A percentile compares a stretch with the other conserved stretches of the same genome.
These are phyloP conservation scores for Yamadazyma tumulicola DNA, from an alignment of 805 yeast genomes.

Conservation along the genomic window DNA sequence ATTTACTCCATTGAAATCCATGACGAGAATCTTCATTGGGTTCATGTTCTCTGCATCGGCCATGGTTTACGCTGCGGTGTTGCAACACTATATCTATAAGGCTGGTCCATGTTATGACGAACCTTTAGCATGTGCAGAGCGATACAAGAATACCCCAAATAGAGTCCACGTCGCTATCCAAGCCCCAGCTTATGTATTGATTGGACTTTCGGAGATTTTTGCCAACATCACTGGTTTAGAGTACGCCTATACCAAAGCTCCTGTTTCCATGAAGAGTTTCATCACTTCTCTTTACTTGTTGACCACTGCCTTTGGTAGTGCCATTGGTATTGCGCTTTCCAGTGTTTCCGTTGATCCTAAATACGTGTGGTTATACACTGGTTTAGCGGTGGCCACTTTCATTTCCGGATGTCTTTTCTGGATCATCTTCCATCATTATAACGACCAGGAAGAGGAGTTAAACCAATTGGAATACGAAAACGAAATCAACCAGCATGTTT, in stretches of 20 bases:
- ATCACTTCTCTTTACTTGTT: constrained; percentile 64
- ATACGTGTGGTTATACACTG: constrained; percentile 65
- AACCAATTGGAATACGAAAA: constrained; percentile 45
- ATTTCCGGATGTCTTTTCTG: constrained; percentile 62
- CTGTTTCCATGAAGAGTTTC: constrained; percentile 62
- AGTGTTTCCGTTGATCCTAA: constrained; percentile 68
- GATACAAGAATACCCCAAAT: constrained; percentile 42
- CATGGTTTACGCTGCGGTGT: constrained; percentile 73
- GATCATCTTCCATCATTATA: constrained; percentile 53
- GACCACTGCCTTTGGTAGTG: constrained; percentile 75
- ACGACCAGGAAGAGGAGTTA: constrained; percentile 54
- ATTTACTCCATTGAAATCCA: constrained; percentile 59
- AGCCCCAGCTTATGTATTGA: constrained; percentile 67
- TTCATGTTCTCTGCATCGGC: constrained; percentile 62
- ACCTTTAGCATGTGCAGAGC: constrained; percentile 53
- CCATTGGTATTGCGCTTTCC: constrained; percentile 69
- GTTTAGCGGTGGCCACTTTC: constrained; percentile 57
- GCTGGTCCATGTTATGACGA: constrained; percentile 71
- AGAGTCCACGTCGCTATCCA: constrained; percentile 67
- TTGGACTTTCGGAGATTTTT: constrained; percentile 73
- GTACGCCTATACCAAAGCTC: constrained; percentile 82
- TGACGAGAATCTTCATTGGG: constrained; percentile 68
- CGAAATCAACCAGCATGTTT: constrained; percentile 9
- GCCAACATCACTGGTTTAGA: constrained; percentile 81
- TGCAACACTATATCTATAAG: constrained; percentile 65